Evolutionary conservation across 1,139 yeast genomes (phyloP), one percentile per base, ranked within the genome.

Genomic region (Hyphopichia burtonii): DNA sequence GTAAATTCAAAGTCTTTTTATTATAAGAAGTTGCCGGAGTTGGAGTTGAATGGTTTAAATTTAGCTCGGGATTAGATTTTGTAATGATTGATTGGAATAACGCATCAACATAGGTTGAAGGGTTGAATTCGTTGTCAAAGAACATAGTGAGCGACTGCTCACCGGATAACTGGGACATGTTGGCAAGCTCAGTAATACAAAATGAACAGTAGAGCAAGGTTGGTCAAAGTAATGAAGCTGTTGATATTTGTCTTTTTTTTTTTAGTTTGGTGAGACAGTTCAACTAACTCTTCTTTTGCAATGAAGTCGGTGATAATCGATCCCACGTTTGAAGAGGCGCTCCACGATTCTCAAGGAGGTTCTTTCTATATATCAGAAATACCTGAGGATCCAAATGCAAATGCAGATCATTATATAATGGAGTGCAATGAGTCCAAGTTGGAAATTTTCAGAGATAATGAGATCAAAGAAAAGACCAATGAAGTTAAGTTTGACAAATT

Each of bases 81-180:
- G 33, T 37, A 12, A 45, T 34, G n/a, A 61, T 58, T 27, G 65
- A 58, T 48, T 57, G 66, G 37, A 67, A 60, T 36, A 68, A 54
- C 11, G 72, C 68, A 47, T 72, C 71, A 25, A 72, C 64, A 46
- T 68, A 73, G 37, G 53, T 52, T 11, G 66, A 50, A 1, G 75
- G 67, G 38, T 60, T 59, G 53, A 73, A 71, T 39, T 66, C 68
- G 16, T 56, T 56, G 46, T 72, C 75, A 47, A 70, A 69, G 56
- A 72, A 72, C 74, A 72, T 72, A 15, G 65, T 41, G 22, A 63
- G 46, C 3, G 63, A 47, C 25, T 55, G 55, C 19, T 53, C 54
- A 40, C 40, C 34, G 31, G 43, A 23, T 37, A 38, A n/a, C 23
- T 38, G 40, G 16, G 14, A 18, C 39, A 37, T 35, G 23, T 8